Percentiles rank a stretch among this genome's conserved stretches.
These are phyloP conservation scores for Neospora caninum DNA, from an alignment of 169 alveolate genomes.

Conservation along the genomic window DNA sequence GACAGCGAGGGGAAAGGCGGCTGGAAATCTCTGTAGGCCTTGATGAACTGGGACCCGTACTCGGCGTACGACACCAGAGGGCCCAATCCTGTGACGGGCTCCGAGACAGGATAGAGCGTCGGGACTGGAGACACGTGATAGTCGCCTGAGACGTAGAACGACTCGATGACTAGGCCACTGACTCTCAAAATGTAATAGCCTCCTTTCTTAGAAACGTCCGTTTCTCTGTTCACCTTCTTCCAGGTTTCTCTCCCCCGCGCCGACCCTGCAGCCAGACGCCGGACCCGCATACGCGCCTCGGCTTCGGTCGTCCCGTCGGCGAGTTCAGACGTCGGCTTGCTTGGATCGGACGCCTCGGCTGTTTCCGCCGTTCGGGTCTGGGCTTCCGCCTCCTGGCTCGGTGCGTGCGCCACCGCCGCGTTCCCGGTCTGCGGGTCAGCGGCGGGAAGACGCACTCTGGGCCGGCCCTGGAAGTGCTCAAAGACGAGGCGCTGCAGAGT, in stretches of 20 bases:
- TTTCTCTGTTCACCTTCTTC: not conserved
- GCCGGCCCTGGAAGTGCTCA: conserved; percentile 6
- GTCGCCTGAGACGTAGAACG: not conserved
- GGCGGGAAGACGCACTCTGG: not conserved
- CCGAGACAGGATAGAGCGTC: not conserved
- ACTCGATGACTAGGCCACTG: not conserved
- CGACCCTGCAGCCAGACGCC: no score
- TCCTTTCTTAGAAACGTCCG: not conserved
- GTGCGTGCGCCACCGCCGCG: not conserved
- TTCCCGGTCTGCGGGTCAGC: not conserved
- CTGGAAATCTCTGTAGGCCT: not conserved
- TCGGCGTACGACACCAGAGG: not conserved
- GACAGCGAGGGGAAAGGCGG: not conserved
- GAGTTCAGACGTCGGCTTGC: no score
- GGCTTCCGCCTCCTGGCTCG: not conserved
- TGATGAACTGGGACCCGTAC: not conserved
- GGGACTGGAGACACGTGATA: not conserved
- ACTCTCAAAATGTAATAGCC: conserved; percentile 8
- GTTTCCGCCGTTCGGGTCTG: no score
- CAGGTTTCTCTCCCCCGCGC: no score
- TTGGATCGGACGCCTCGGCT: no score
- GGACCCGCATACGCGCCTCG: no score
- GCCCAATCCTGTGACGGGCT: not conserved
- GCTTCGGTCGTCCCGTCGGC: no score
- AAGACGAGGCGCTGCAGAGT: not conserved